Base-by-base conservation (phyloP, 202 grass and related monocot species). In the Dendrocalamus latiflorus region DNA sequence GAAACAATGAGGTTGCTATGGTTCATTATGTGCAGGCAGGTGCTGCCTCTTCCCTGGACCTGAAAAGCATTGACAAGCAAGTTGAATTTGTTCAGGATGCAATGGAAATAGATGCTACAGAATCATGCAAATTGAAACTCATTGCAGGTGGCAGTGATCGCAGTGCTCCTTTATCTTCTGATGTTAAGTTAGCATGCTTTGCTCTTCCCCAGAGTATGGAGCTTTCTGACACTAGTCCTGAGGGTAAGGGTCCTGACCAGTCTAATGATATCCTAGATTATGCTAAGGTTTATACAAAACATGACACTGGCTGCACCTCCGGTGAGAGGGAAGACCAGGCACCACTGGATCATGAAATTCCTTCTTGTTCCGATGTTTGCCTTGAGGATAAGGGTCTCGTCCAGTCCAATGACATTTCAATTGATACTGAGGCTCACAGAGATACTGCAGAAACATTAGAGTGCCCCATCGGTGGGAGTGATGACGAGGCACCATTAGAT, bases 51-150 rank as follows among this genome's bases (percentile, higher is more conserved):
- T 69, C 34, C 43, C 53, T 42, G 38, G 62, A 85, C n/a, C 26
- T 36, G 26, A 70, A 75, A 85, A 43, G 37, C 15, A 34, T 22
- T 6, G 25, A n/a, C 0, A 41, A 85, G 1, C 20, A 70, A 71
- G 64, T 48, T 47, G 77, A 76, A 44, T 80, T 69, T 70, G 15
- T 64, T 68, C 70, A 81, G 10, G 64, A 89, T 21, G 54, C 45
- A 48, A 76, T 85, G 81, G 70, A 85, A 70, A 41, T 85, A 57
- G 87, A 89, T 81, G 26, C 36, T 70, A 70, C 70, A 75, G 44
- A 76, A 47, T 85, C 64, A 55, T 45, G 25, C 37, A 65, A 38
- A n/a, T 4, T 36, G 47, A 56, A 69, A 16, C 36, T 81, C 54
- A 6, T 57, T 65, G 45, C 17, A 21, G 36, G 38, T 63, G 44